Evolutionary conservation across 345 rosid species (phyloP).

Genomic region (Euphorbia peplus): DNA sequence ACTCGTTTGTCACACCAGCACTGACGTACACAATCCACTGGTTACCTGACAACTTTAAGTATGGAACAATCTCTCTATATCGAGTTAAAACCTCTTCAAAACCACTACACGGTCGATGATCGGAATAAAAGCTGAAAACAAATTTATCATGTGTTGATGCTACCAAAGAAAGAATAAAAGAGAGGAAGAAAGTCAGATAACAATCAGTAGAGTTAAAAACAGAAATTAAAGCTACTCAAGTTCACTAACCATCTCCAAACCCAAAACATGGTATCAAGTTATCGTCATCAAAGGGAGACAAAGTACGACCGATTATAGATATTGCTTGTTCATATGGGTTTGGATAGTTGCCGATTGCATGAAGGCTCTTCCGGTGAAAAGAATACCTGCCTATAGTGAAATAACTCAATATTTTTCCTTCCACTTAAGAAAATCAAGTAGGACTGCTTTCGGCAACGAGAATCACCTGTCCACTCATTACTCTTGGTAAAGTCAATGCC

Average conservation of each 20-base stretch:
- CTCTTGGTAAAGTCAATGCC: conserved; percentile 80
- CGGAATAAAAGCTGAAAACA: conserved; percentile 78
- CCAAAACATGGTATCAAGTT: conserved; percentile 95
- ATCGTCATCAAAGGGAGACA: conserved; percentile 93
- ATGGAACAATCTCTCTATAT: conserved; percentile 74
- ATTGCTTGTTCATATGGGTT: conserved; percentile 96
- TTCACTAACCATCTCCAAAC: conserved; percentile 84
- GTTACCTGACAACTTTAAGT: conserved; percentile 79
- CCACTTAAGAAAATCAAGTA: neutral
- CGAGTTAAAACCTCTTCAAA: conserved; percentile 73
- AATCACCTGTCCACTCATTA: conserved; percentile 70
- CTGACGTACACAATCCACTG: neutral
- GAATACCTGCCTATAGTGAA: conserved; percentile 61
- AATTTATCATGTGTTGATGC: conserved; percentile 72
- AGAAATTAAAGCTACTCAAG: conserved; percentile 1
- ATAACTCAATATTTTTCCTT: neutral
- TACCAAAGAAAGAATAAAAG: conserved; percentile 26
- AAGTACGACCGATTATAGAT: conserved; percentile 80
- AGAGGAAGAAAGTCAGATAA: conserved; percentile 20
- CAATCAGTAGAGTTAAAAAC: conserved; percentile 3
- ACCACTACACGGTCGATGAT: conserved; percentile 57
- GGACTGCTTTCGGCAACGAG: neutral
- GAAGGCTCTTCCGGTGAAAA: conserved; percentile 76
- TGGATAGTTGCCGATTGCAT: conserved; percentile 51
- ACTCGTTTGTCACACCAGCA: neutral